Percentiles rank a stretch among this genome's conserved stretches.
These are phyloP conservation scores for Chlorella ohadii DNA, from an alignment of 139 green algal genomes.

Conservation along the genomic window DNA sequence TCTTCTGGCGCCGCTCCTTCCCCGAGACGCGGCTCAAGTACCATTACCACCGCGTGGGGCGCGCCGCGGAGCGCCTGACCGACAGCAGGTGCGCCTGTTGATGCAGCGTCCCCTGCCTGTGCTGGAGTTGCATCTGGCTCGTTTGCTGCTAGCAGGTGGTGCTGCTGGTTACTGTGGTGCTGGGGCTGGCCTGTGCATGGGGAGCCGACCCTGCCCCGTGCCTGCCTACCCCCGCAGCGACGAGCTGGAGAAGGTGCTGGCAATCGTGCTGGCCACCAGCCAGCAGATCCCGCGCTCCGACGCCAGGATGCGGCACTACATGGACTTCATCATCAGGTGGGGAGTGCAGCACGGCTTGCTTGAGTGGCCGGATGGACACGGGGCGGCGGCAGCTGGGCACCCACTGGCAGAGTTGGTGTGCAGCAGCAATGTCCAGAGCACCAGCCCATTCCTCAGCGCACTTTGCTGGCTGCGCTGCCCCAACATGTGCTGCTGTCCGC, in stretches of 20 bases:
- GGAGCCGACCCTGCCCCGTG: neutral
- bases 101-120: too few species aligned
- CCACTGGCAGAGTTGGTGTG: too few species aligned
- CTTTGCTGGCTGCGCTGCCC: too few species aligned
- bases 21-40: constrained; percentile 56
- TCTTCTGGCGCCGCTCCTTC: constrained; percentile 76
- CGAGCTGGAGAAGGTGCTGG: constrained; percentile 52
- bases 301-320: constrained; percentile 69
- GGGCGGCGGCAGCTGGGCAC: neutral
- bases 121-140: too few species aligned
- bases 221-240: neutral
- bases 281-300: constrained; percentile 79
- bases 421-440: too few species aligned
- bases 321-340: constrained; percentile 77
- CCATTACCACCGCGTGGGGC: constrained; percentile 49
- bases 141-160: too few species aligned
- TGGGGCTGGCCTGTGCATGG: too few species aligned
- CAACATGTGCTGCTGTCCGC: neutral
- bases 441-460: too few species aligned
- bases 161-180: too few species aligned
- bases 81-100: constrained; percentile 39
- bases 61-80: constrained; percentile 59
- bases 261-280: constrained; percentile 58
- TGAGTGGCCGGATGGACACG: too few species aligned
- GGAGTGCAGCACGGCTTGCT: too few species aligned